These are phyloP conservation scores for Calonectria pseudoturangicola DNA, from an alignment of 2,329 filamentous ascomycete genomes.

Conservation along the genomic window DNA sequence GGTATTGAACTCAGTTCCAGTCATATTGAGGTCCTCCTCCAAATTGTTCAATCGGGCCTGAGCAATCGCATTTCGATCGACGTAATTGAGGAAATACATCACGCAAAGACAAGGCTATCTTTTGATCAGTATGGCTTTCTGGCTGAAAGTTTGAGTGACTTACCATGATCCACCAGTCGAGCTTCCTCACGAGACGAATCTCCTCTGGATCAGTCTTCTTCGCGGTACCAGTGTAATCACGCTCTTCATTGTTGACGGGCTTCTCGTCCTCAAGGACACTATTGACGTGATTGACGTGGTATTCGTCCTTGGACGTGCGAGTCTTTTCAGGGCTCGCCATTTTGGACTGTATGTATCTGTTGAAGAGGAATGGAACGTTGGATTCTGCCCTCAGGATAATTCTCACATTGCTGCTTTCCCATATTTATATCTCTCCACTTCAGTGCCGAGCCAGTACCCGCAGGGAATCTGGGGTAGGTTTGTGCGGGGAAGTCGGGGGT, in stretches of 20 bases:
- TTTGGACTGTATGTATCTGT: conserved; percentile 28
- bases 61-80: conserved; percentile 67
- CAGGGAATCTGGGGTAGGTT: conserved; percentile 40
- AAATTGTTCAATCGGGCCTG: conserved; percentile 68
- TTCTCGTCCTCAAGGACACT: conserved; percentile 53
- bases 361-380: neutral
- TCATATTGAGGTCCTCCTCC: conserved; percentile 70
- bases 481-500: conserved; percentile 41
- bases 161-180: conserved; percentile 65
- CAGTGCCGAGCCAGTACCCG: conserved; percentile 39
- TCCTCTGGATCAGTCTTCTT: conserved; percentile 64
- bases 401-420: neutral
- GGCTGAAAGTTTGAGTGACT: conserved; percentile 14
- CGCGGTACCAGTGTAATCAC: conserved; percentile 62
- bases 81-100: conserved; percentile 67
- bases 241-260: conserved; percentile 39
- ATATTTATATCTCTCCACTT: conserved; percentile 27
- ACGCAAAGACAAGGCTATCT: conserved; percentile 57
- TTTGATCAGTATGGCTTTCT: conserved; percentile 23
- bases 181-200: conserved; percentile 63
- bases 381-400: neutral
- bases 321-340: conserved; percentile 32
- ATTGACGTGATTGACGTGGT: conserved; percentile 49
- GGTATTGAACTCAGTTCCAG: conserved; percentile 73
- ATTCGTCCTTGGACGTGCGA: conserved; percentile 40